Percentiles rank a stretch among this genome's conserved stretches.
phyloP scores from a whole-genome alignment of 768 basidiomycete species.

The Boletus rex-veris region DNA sequence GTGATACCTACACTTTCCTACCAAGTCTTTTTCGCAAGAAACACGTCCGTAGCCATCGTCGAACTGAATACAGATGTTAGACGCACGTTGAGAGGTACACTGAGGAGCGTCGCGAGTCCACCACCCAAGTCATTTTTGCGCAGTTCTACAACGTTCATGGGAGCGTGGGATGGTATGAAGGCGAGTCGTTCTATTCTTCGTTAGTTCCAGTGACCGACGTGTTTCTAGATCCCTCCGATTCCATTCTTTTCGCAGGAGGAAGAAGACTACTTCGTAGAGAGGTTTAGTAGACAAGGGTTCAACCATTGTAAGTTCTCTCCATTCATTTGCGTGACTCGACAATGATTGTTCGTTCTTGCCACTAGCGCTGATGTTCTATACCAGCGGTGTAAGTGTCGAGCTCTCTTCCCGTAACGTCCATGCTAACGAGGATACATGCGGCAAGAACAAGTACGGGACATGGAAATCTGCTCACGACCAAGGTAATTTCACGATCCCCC shows the following conservation, averaged over 20 bases:
- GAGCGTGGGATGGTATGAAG: constrained; percentile 44
- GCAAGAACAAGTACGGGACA: constrained; percentile 35
- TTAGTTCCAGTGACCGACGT: neutral
- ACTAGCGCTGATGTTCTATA: constrained; percentile 66
- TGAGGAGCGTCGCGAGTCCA: constrained; percentile 50
- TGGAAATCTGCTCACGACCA: constrained; percentile 39
- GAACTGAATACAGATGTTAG: constrained; percentile 58
- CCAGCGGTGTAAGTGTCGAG: constrained; percentile 39
- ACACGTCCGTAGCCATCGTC: constrained; percentile 43
- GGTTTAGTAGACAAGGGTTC: constrained; percentile 57
- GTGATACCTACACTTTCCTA: constrained; percentile 56
- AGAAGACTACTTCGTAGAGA: constrained; percentile 69
- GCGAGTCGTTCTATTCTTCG: neutral
- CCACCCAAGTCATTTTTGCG: constrained; percentile 55
- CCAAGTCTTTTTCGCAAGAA: constrained; percentile 57
- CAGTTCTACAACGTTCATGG: constrained; percentile 47
- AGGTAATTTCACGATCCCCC: constrained; percentile 41
- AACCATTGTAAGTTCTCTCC: constrained; percentile 47
- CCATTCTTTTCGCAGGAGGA: constrained; percentile 58
- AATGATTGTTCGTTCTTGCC: neutral
- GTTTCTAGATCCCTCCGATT: constrained; percentile 56
- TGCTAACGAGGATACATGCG: neutral
- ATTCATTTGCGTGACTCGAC: neutral
- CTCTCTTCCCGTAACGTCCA: neutral
- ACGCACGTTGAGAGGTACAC: constrained; percentile 53